Evolutionary conservation across 2,329 filamentous ascomycete genomes (phyloP).

Genomic region (Huntiella savannae): DNA sequence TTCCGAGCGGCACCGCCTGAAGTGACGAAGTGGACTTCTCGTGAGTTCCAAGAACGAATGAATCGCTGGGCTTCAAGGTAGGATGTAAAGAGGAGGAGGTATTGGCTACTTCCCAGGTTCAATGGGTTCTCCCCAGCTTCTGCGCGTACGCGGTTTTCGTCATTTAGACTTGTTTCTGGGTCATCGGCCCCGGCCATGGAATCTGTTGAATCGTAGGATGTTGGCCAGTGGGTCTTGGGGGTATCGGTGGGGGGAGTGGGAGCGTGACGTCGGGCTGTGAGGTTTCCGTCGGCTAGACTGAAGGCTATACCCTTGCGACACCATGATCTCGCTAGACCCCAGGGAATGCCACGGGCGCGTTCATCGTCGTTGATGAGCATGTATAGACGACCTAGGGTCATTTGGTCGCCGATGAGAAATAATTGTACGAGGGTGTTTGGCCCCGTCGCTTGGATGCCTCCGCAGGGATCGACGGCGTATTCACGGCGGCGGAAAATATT

Average conservation of each 20-base stretch:
- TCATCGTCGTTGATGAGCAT: constrained; percentile 25
- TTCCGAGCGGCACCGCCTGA: constrained; percentile 3
- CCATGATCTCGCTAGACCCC: constrained; percentile 13
- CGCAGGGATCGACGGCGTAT: constrained; percentile 6
- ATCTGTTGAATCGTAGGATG: neutral
- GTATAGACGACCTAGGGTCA: constrained; percentile 17
- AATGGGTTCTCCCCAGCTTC: constrained; percentile 3
- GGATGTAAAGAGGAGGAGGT: constrained; percentile 9
- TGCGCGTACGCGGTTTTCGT: neutral
- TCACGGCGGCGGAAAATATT: constrained; percentile 10
- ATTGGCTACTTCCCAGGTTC: constrained; percentile 4
- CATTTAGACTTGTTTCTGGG: neutral
- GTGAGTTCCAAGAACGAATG: constrained; percentile 24
- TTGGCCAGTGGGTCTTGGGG: neutral
- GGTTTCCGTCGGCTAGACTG: constrained; percentile 8
- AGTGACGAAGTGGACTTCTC: constrained; percentile 12
- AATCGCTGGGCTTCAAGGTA: constrained; percentile 21
- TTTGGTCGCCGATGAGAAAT: constrained; percentile 18
- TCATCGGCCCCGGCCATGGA: too few species aligned
- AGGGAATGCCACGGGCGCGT: constrained; percentile 17
- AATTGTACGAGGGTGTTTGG: constrained; percentile 15
- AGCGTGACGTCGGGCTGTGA: neutral
- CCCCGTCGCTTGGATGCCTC: neutral
- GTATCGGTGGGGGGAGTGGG: neutral
- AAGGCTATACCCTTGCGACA: constrained; percentile 10